phyloP scores from a whole-genome alignment of 352 stramenopile genomes.

The Thraustochytrium sp. region DNA sequence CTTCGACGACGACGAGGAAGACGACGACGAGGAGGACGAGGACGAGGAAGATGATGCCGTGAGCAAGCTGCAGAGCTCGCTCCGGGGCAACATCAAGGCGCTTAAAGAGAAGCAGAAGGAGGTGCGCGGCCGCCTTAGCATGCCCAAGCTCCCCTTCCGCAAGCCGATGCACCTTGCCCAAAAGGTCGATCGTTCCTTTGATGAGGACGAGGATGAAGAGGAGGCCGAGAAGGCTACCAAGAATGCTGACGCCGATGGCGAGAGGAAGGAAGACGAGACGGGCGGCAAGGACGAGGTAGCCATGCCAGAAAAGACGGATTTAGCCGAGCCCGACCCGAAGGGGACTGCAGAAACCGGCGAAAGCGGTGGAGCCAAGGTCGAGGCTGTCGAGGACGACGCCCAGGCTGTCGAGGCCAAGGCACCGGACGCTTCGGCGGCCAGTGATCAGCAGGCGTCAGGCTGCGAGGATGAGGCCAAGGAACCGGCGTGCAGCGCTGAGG shows the following conservation, averaged over 20 bases:
- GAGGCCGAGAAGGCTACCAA: neutral
- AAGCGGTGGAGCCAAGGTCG: no score
- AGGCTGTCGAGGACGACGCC: no score
- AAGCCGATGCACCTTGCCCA: conserved; percentile 32
- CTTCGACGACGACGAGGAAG: neutral
- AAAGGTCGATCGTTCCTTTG: neutral
- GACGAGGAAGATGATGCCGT: neutral
- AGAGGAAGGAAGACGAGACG: neutral
- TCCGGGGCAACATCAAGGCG: conserved; percentile 2
- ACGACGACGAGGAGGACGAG: neutral
- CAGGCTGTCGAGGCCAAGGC: no score
- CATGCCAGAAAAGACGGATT: no score
- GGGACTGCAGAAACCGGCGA: no score
- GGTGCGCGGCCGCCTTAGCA: neutral
- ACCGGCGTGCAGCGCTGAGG: no score
- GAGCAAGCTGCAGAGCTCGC: neutral
- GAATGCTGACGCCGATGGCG: neutral
- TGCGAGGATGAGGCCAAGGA: no score
- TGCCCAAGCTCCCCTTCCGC: conserved; percentile 33
- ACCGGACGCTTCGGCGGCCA: no score
- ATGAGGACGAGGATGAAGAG: conserved; percentile 18
- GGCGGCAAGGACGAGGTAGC: neutral
- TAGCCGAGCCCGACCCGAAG: no score
- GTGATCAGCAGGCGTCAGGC: no score
- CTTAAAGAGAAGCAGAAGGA: neutral